Base-by-base conservation (phyloP, 805 yeast species). In the Candida golubevii region DNA sequence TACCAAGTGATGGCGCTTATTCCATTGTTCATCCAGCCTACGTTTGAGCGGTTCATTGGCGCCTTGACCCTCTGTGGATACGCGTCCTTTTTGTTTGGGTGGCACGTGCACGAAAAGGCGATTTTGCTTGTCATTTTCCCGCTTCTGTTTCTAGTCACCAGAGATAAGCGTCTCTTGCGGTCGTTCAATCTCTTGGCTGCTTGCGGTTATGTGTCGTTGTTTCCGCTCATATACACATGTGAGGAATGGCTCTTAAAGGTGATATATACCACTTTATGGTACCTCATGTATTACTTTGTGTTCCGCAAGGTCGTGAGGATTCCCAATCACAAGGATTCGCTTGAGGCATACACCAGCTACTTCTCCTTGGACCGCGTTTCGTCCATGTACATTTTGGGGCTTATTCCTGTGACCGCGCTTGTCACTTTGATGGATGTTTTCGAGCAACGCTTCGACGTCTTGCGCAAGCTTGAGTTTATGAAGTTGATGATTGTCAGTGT, bases 91-190 rank as follows among this genome's bases (percentile, higher is more conserved):
- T 66, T 93, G 39, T 93, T 93, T 65, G 99, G 99, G 6, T 93
- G 98, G 97, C 98, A 93, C 59, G 99, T 93, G 23, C 99, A 93
- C 67, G 99, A 93, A 65, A 93, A 93, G 74, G 98, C 98, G 0
- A 80, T 93, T n/a, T 75, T 93, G 73, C 63, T 90, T 15, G 83
- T 91, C 3, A 85, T 93, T 8, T 78, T 93, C 53, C 99, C 99
- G 1, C 82, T 88, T 62, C 76, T 93, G 7, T 83, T 93, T 60
- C 64, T 90, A 26, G 85, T 83, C 4, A 72, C 82, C 11, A 72
- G 77, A 33, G 96, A 88, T 58, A 75, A 83, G 47, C 74, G 95
- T 43, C 66, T 90, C 30, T 64, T 90, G 35, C 76, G 80, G 6
- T 77, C 91, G 0, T 93, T 83, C 62, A 77, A 82, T 58, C 72